Percentiles rank a stretch among this genome's conserved stretches.
Conservation (phyloP, 352 stramenopile genomes). For the Phytophthora ramorum region DNA sequence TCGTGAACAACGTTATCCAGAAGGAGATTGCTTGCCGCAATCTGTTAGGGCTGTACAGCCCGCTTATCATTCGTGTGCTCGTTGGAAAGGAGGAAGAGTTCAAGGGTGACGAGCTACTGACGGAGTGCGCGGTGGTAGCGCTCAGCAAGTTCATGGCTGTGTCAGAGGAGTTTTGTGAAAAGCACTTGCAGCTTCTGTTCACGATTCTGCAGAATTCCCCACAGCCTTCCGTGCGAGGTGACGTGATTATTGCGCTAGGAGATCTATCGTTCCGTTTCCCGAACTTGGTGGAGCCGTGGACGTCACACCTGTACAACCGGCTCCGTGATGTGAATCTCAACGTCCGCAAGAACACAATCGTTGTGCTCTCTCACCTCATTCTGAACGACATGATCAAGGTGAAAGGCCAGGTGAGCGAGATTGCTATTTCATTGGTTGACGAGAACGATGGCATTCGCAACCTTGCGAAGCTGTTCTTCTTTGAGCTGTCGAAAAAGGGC, state of each 20-base stretch:
- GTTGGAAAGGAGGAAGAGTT: conserved; percentile 64
- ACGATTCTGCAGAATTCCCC: conserved; percentile 89
- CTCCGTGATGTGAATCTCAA: conserved; percentile 91
- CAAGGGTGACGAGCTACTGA: conserved; percentile 78
- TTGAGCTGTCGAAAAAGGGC: conserved; percentile 95
- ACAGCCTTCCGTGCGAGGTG: conserved; percentile 87
- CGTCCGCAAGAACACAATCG: conserved; percentile 97
- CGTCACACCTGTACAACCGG: conserved; percentile 94
- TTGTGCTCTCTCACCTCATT: conserved; percentile 98
- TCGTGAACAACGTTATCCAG: conserved; percentile 92
- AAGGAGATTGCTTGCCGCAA: conserved; percentile 94
- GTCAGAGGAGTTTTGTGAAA: conserved; percentile 95
- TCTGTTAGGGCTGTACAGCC: conserved; percentile 92
- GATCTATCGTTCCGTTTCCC: conserved; percentile 98
- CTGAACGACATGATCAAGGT: conserved; percentile 99
- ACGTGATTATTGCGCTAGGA: conserved; percentile 97
- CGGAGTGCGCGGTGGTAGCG: conserved; percentile 93
- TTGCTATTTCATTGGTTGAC: conserved; percentile 96
- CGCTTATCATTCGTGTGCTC: conserved; percentile 91
- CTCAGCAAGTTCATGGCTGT: conserved; percentile 99
- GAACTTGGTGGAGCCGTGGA: conserved; percentile 98
- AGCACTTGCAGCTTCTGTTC: conserved; percentile 95
- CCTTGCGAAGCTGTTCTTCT: conserved; percentile 96
- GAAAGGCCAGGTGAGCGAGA: conserved; percentile 95
- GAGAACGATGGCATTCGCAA: conserved; percentile 93